Percentiles rank a stretch among this genome's conserved stretches.
phyloP scores from a whole-genome alignment of 2,329 filamentous ascomycete species.

The Colletotrichum endophyticum region DNA sequence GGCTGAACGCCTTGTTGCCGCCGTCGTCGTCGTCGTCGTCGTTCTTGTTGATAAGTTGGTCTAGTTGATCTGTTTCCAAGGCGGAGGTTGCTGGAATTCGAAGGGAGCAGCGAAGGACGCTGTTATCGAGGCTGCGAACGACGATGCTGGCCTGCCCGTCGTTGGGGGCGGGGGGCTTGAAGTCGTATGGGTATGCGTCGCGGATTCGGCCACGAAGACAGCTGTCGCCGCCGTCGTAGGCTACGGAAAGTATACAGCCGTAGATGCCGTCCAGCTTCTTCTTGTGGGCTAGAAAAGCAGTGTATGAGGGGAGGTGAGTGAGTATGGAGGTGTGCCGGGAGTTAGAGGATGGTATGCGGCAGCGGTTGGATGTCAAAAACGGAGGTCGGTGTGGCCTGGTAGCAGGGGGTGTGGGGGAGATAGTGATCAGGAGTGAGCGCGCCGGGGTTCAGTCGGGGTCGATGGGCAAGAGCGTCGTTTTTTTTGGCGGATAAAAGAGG shows the following conservation, averaged over 20 bases:
- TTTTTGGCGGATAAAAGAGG: conserved; percentile 11
- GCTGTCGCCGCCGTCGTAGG: conserved; percentile 19
- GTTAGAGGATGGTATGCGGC: conserved; percentile 7
- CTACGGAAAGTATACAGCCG: not conserved
- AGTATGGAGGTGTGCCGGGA: conserved; percentile 8
- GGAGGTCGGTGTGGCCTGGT: conserved; percentile 16
- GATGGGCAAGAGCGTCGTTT: not conserved
- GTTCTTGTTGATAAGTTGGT: not conserved
- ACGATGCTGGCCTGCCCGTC: not conserved
- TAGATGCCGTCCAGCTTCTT: not conserved
- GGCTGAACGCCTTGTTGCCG: not conserved
- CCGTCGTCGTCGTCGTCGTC: not conserved
- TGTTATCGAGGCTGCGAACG: not conserved
- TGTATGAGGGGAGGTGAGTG: not conserved
- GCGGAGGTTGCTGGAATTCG: conserved; percentile 7
- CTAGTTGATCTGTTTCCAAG: not conserved
- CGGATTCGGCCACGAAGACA: conserved; percentile 17
- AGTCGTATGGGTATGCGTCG: conserved; percentile 1
- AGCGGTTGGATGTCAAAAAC: conserved; percentile 13
- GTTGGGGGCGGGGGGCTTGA: not conserved
- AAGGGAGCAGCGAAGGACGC: not conserved
- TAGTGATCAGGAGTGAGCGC: conserved; percentile 1
- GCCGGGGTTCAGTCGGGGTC: not conserved
- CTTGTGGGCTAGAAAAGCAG: not conserved
- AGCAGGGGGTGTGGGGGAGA: not conserved